These are phyloP conservation scores for Polyplosphaeria fusca DNA, from an alignment of 495 filamentous ascomycete genomes.

Conservation along the genomic window DNA sequence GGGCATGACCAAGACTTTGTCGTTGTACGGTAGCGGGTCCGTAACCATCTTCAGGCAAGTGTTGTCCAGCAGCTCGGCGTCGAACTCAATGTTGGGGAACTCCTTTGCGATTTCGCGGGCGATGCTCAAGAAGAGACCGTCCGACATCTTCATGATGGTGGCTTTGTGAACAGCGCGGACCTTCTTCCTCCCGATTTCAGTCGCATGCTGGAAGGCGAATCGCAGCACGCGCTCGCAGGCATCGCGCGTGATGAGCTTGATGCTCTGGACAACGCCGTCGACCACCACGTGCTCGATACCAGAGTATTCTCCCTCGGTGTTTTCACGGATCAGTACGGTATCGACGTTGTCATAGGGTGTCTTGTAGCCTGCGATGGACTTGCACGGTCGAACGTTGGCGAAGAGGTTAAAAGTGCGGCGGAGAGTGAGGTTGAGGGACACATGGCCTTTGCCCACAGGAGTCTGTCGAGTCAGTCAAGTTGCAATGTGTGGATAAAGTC, in stretches of 20 bases:
- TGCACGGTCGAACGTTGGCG: constrained; percentile 96
- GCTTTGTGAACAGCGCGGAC: constrained; percentile 55
- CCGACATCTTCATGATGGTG: constrained; percentile 99
- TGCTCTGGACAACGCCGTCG: constrained; percentile 96
- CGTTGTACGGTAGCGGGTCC: constrained; percentile 90
- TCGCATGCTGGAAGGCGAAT: constrained; percentile 96
- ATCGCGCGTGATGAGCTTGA: constrained; percentile 95
- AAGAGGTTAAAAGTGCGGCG: constrained; percentile 99
- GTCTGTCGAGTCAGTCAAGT: constrained; percentile 55
- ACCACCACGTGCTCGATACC: constrained; percentile 99
- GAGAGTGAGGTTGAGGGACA: constrained; percentile 97
- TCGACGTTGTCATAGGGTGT: constrained; percentile 98
- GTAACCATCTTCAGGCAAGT: constrained; percentile 97
- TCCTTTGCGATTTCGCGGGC: constrained; percentile 84
- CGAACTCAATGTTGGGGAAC: constrained; percentile 90
- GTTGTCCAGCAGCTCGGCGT: constrained; percentile 96
- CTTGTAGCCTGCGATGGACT: constrained; percentile 94
- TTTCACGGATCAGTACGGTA: constrained; percentile 97
- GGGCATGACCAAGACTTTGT: constrained; percentile 99
- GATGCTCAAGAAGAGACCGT: constrained; percentile 91
- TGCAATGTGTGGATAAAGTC: background rate
- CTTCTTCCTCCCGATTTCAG: constrained; percentile 87
- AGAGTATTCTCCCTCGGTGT: constrained; percentile 99
- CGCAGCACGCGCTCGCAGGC: constrained; percentile 91
- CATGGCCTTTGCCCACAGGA: constrained; percentile 96